Percentiles rank a stretch among this genome's conserved stretches.
Conservation (phyloP, 148 eudicot species). For the Arbutus unedo region DNA sequence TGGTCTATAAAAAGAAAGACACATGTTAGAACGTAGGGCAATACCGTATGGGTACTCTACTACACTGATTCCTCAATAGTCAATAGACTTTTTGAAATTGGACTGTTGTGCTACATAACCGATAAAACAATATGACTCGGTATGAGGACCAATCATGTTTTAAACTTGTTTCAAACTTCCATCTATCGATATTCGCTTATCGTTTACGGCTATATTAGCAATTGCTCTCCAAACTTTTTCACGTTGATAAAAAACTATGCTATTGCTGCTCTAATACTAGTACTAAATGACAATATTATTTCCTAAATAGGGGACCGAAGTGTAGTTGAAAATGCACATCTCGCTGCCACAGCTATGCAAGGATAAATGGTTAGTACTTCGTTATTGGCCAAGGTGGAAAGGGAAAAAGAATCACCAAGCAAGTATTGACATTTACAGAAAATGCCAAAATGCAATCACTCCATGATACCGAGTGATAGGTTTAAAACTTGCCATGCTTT, state of each 20-base stretch:
- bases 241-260: background rate
- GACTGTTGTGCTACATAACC: background rate
- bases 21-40: background rate
- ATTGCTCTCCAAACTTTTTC: no score
- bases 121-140: background rate
- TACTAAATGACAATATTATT: background rate
- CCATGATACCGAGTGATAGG: background rate
- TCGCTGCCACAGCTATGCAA: background rate
- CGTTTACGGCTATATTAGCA: background rate
- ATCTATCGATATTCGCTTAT: background rate
- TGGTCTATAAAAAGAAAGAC: background rate
- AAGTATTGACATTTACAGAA: background rate
- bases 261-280: background rate
- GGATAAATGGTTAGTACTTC: constrained; percentile 2
- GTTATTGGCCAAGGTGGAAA: background rate
- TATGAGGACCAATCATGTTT: background rate
- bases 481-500: background rate
- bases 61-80: background rate
- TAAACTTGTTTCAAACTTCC: constrained; percentile 5
- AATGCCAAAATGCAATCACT: background rate
- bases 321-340: background rate
- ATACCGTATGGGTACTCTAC: background rate
- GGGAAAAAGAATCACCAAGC: background rate
- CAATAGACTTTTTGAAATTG: background rate
- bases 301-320: constrained; percentile 1